Conservation (phyloP, 2,329 filamentous ascomycete genomes). For the Colletotrichum sp. region DNA sequence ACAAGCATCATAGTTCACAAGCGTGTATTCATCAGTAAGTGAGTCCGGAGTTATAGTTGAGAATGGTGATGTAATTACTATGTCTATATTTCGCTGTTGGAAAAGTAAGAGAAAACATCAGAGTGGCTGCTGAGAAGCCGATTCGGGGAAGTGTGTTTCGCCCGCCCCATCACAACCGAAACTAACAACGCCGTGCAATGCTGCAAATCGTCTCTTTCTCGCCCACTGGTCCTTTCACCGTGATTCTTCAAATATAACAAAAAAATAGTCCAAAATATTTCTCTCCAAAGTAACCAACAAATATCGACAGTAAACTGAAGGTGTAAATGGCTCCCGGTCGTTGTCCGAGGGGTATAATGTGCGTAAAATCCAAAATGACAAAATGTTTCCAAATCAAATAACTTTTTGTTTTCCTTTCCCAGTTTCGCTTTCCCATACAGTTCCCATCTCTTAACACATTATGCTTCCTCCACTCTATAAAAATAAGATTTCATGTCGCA, state of each 20-base stretch:
- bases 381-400: not conserved
- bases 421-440: not conserved
- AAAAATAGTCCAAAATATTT: not conserved
- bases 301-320: not conserved
- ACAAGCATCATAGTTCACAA: not conserved
- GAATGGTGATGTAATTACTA: not conserved
- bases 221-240: not conserved
- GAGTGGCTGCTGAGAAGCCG: slow-evolving; percentile 1
- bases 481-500: not conserved
- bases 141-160: not conserved
- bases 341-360: slow-evolving; percentile 20
- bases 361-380: not conserved
- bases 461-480: not conserved
- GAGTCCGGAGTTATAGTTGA: not conserved
- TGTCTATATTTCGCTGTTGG: not conserved
- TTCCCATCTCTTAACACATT: not conserved
- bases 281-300: not conserved
- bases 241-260: not conserved
- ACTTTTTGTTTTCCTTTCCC: slow-evolving; percentile 5
- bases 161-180: not conserved
- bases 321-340: not conserved
- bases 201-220: not conserved
- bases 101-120: not conserved
- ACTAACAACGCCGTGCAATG: slow-evolving; percentile 10
- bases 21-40: not conserved